Percentiles rank a stretch among this genome's conserved stretches.
Conservation (phyloP, 2,329 filamentous ascomycete species). For the Paramyrothecium sp. region DNA sequence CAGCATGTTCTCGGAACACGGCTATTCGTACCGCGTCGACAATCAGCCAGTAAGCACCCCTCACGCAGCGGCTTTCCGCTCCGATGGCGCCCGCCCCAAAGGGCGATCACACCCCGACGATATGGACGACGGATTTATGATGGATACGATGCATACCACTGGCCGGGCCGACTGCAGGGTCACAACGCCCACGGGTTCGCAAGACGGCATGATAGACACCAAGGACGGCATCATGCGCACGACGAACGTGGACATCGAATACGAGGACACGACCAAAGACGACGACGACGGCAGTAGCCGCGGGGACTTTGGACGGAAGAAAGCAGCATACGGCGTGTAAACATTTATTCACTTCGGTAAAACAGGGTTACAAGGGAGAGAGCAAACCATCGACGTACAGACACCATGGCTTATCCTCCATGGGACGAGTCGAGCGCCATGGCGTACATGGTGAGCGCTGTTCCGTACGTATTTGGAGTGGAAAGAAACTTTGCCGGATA, state of each 20-base stretch:
- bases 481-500: no score
- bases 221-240: slow-evolving; percentile 12
- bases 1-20: slow-evolving; percentile 16
- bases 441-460: no score
- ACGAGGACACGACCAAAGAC: slow-evolving; percentile 8
- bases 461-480: no score
- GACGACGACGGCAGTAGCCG: neutral
- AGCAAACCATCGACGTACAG: neutral
- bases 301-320: slow-evolving; percentile 5
- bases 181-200: slow-evolving; percentile 11
- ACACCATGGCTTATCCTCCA: no score
- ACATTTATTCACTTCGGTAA: neutral
- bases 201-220: slow-evolving; percentile 11
- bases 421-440: no score
- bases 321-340: slow-evolving; percentile 9
- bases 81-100: slow-evolving; percentile 5
- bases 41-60: neutral
- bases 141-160: slow-evolving; percentile 13
- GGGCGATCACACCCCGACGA: slow-evolving; percentile 7
- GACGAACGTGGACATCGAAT: slow-evolving; percentile 10
- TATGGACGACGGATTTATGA: slow-evolving; percentile 9
- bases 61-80: slow-evolving; percentile 7
- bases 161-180: slow-evolving; percentile 8
- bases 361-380: neutral
- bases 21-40: slow-evolving; percentile 13